Conservation (phyloP, 495 filamentous ascomycete species). For the Podospora appendiculata region DNA sequence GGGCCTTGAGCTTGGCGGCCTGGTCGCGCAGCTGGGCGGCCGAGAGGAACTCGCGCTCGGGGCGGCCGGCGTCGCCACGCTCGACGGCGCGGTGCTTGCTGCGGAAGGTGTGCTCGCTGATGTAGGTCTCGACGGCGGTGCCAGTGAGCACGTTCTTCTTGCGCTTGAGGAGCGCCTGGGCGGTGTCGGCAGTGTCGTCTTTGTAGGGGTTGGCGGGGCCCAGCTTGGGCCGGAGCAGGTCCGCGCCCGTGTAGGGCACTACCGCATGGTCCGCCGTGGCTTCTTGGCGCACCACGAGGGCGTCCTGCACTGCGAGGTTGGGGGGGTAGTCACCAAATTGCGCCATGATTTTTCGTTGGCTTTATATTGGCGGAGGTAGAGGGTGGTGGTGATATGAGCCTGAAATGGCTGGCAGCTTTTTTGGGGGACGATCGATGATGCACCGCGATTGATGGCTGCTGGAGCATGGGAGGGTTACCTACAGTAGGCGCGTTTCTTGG, state of each 20-base stretch:
- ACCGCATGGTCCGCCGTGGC: slow-evolving; percentile 45
- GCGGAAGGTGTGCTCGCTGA: slow-evolving; percentile 85
- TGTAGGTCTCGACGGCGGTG: slow-evolving; percentile 74
- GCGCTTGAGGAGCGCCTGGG: slow-evolving; percentile 50
- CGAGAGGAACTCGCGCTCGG: slow-evolving; percentile 31
- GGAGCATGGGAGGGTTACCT: too few relatives aligned
- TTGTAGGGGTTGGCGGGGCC: slow-evolving; percentile 81
- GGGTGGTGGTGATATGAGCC: not conserved
- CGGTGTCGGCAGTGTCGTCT: slow-evolving; percentile 35
- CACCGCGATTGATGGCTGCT: too few relatives aligned
- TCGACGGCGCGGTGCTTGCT: slow-evolving; percentile 73
- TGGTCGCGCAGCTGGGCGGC: slow-evolving; percentile 53
- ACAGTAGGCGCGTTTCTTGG: too few relatives aligned
- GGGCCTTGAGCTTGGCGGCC: slow-evolving; percentile 54
- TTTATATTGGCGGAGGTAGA: not conserved
- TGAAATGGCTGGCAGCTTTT: not conserved
- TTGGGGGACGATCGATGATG: too few relatives aligned
- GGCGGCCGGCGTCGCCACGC: slow-evolving; percentile 34
- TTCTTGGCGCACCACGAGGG: slow-evolving; percentile 44
- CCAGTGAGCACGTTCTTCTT: slow-evolving; percentile 93
- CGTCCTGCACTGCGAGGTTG: slow-evolving; percentile 49
- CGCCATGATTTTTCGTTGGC: slow-evolving; percentile 33
- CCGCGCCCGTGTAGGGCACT: slow-evolving; percentile 58
- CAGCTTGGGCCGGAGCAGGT: slow-evolving; percentile 58
- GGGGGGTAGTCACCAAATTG: slow-evolving; percentile 50